A percentile compares a stretch with the other conserved stretches of the same genome.
These are phyloP conservation scores for Epithele typhae DNA, from an alignment of 768 basidiomycete species.

Conservation along the genomic window DNA sequence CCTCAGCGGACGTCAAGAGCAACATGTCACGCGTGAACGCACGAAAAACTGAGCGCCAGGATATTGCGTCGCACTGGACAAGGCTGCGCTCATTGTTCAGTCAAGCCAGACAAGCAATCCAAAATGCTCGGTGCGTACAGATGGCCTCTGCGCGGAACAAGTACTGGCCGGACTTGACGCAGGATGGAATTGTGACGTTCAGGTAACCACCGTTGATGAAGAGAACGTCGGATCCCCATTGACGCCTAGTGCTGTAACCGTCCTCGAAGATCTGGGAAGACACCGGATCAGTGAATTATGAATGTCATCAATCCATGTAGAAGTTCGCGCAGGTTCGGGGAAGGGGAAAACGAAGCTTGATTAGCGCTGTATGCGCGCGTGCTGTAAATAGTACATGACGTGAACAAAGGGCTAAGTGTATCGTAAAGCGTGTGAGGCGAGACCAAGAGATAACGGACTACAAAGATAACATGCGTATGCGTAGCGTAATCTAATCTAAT, in stretches of 20 bases:
- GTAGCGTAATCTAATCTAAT: too few relatives aligned
- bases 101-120: background rate
- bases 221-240: conserved; percentile 45
- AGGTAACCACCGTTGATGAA: conserved; percentile 45
- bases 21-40: background rate
- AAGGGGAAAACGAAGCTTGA: too few relatives aligned
- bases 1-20: background rate
- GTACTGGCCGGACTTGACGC: conserved; percentile 44
- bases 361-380: too few relatives aligned
- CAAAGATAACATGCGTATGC: too few relatives aligned
- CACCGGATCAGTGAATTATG: background rate
- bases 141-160: conserved; percentile 48
- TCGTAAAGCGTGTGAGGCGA: too few relatives aligned
- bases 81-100: conserved; percentile 34
- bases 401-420: too few relatives aligned
- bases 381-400: too few relatives aligned
- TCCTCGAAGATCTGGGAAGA: conserved; percentile 40
- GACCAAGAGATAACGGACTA: too few relatives aligned
- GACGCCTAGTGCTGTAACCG: conserved; percentile 27
- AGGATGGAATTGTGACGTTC: conserved; percentile 41
- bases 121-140: conserved; percentile 27
- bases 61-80: conserved; percentile 40
- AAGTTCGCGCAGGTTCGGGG: too few relatives aligned
- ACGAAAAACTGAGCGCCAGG: conserved; percentile 56
- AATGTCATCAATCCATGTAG: too few relatives aligned